Evolutionary conservation across 306 rosid species (phyloP).

Genomic region (Cicer judaicum): DNA sequence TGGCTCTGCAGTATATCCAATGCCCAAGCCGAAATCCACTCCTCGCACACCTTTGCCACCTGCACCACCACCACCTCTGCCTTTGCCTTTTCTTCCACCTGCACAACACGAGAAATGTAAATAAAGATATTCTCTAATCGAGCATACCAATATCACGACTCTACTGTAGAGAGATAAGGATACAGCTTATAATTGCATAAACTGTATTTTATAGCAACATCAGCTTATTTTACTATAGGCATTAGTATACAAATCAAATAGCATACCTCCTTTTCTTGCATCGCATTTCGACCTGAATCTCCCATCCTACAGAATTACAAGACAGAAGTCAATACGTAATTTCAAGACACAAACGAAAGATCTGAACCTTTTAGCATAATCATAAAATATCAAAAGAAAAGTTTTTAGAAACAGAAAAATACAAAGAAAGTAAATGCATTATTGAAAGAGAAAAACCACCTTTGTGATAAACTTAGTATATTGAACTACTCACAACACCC

Average conservation of each 20-base stretch:
- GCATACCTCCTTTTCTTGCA: conserved; percentile 93
- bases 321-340: conserved; percentile 42
- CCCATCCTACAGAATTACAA: conserved; percentile 77
- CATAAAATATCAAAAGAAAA: conserved; percentile 28
- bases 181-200: conserved; percentile 9
- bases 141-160: background rate
- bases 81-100: conserved; percentile 90
- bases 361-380: conserved; percentile 37
- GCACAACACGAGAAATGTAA: conserved; percentile 39
- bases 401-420: background rate
- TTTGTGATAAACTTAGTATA: background rate
- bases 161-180: background rate
- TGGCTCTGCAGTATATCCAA: conserved; percentile 80
- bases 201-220: conserved; percentile 29
- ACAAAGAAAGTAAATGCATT: conserved; percentile 34
- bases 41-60: conserved; percentile 92
- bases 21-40: conserved; percentile 94
- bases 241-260: conserved; percentile 30
- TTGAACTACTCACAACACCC: conserved; percentile 18
- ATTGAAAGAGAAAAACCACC: conserved; percentile 19
- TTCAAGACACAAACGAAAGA: conserved; percentile 37
- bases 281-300: conserved; percentile 97
- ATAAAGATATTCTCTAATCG: conserved; percentile 20
- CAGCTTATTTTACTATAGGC: background rate
- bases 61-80: conserved; percentile 62